Base-by-base conservation (phyloP, 202 grass and related monocot species). In the Panicum hallii region DNA sequence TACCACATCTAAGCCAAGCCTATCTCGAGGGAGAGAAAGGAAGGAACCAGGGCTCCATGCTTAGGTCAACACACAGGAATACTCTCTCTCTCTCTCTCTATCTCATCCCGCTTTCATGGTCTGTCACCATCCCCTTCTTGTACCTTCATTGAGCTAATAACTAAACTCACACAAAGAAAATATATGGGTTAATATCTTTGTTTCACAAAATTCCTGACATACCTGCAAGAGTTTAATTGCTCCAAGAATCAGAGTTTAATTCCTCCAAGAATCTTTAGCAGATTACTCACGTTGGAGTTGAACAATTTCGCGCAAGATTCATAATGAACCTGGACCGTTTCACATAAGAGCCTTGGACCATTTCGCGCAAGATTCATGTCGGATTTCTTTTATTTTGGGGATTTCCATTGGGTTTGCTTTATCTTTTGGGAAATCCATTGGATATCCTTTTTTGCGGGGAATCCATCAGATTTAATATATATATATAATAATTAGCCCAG, bases 51-150 rank as follows among this genome's bases (percentile, higher is more conserved):
- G 26, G 70, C 14, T 53, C 47, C 26, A 34, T 73, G 70, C 47
- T 73, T 73, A 72, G 69, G 70, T 74, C 70, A 74, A 53, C 70
- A 74, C 43, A 48, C 70, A 53, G 36, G 70, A 53, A 53, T 50
- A 72, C 19, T 72, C n/a, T 32, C n/a, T 16, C 0, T 52, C 19
- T 72, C n/a, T 32, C n/a, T 16, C 0, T 52, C 23, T 50, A 32
- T 50, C 69, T 30, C 69, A 9, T 72, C 2, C 69, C 12, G 1
- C 5, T 71, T 46, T 45, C 44, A 28, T 28, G 11, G 17, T 71
- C 5, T 15, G 12, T 48, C 45, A 49, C 44, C 13, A 2, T 72
- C 45, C 44, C 11, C 11, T 71, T 16, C 5, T 38, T 38, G 36
- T 48, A 71, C 3, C 5, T 6, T 28, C 5, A 7, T 7, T 7